These are phyloP conservation scores for Albatrellus ellisii DNA, from an alignment of 768 basidiomycete genomes.

Conservation along the genomic window DNA sequence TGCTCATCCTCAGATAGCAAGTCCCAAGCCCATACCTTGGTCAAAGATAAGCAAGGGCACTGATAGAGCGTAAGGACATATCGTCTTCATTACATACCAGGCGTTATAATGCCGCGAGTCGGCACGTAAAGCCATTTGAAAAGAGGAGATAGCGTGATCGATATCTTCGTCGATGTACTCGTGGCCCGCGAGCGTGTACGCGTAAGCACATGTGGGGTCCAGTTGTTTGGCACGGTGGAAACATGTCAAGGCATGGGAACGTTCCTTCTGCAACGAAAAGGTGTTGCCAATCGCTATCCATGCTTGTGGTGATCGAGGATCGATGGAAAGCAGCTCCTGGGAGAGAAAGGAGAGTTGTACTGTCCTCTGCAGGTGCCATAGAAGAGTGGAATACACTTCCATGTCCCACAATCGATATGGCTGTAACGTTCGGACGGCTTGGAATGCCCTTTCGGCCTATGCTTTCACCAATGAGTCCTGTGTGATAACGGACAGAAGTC, in stretches of 20 bases:
- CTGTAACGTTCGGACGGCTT: slow-evolving; percentile 64
- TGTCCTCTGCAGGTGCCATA: slow-evolving; percentile 87
- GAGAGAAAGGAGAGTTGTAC: slow-evolving; percentile 85
- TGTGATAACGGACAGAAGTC: slow-evolving; percentile 1
- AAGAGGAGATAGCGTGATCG: slow-evolving; percentile 84
- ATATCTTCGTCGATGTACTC: slow-evolving; percentile 95
- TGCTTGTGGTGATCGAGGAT: slow-evolving; percentile 71
- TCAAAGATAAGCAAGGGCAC: slow-evolving; percentile 12
- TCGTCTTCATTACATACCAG: slow-evolving; percentile 53
- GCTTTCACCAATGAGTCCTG: slow-evolving; percentile 14
- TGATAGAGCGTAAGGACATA: neutral
- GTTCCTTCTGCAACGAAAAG: slow-evolving; percentile 91
- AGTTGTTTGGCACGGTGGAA: slow-evolving; percentile 86
- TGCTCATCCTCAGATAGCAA: slow-evolving; percentile 91
- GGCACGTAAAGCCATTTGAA: slow-evolving; percentile 81
- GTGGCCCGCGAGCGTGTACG: slow-evolving; percentile 92
- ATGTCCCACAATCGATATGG: slow-evolving; percentile 88
- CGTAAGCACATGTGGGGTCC: slow-evolving; percentile 86
- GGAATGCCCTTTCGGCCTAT: slow-evolving; percentile 86
- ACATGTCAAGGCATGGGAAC: slow-evolving; percentile 84
- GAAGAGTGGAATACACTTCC: slow-evolving; percentile 91
- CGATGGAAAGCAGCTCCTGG: slow-evolving; percentile 79
- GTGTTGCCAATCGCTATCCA: slow-evolving; percentile 98
- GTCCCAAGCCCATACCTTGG: slow-evolving; percentile 96
- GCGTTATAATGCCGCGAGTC: slow-evolving; percentile 96